These are phyloP conservation scores for Syzygium aqueum DNA, from an alignment of 345 rosid species.

Conservation along the genomic window DNA sequence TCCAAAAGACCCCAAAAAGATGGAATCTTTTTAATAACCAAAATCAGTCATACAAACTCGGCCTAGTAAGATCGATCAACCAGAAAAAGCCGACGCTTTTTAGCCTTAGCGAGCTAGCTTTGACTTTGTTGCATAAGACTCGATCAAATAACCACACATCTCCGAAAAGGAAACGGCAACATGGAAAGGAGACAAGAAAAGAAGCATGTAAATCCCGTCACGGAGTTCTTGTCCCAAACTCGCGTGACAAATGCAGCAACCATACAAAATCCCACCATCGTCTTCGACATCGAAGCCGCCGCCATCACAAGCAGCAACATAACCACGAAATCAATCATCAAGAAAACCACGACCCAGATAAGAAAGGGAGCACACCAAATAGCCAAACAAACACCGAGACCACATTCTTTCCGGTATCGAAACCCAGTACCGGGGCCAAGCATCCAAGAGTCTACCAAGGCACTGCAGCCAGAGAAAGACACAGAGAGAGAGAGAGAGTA, in stretches of 20 bases:
- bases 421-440: neutral
- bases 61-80: neutral
- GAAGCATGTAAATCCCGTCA: neutral
- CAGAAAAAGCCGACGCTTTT: neutral
- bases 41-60: neutral
- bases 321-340: neutral
- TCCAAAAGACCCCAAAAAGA: neutral
- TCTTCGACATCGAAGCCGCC: neutral
- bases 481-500: neutral
- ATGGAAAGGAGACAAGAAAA: neutral
- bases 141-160: neutral
- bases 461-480: neutral
- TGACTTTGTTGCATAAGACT: neutral
- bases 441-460: neutral
- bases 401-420: neutral
- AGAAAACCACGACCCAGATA: neutral
- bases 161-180: neutral
- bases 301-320: neutral
- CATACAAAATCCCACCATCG: neutral
- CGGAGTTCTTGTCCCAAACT: neutral
- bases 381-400: neutral
- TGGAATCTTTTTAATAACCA: neutral
- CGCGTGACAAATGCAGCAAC: neutral
- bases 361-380: neutral
- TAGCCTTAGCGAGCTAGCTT: neutral